Percentiles rank a stretch among this genome's conserved stretches.
These are phyloP conservation scores for Jacaranda mimosifolia DNA, from an alignment of 257 asterid species.

Conservation along the genomic window DNA sequence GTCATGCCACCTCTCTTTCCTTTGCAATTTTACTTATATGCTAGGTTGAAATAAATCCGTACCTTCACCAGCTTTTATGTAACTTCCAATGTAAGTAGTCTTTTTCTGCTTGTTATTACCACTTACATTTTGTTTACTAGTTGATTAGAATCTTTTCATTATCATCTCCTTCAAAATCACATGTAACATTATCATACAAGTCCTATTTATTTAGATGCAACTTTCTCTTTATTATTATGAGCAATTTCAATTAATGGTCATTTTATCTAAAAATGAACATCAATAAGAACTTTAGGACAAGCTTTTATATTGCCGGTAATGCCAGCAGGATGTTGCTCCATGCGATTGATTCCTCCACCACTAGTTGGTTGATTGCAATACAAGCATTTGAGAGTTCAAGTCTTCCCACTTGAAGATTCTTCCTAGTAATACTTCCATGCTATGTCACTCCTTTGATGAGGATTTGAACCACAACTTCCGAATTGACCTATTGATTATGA, in stretches of 20 bases:
- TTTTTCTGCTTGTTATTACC: too few relatives aligned
- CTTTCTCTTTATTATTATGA: background rate
- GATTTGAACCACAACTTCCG: too few relatives aligned
- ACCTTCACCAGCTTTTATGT: background rate
- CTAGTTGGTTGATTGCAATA: background rate
- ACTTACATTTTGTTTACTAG: too few relatives aligned
- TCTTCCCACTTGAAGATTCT: background rate
- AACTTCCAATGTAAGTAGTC: too few relatives aligned
- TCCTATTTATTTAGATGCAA: too few relatives aligned
- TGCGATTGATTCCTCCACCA: background rate
- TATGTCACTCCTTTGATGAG: background rate
- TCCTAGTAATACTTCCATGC: background rate
- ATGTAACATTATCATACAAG: background rate
- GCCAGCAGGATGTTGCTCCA: background rate
- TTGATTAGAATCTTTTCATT: too few relatives aligned
- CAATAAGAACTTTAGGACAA: background rate
- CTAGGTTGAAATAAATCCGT: background rate
- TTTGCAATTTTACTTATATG: background rate
- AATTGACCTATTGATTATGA: too few relatives aligned
- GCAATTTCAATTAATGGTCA: background rate
- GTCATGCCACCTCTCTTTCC: constrained; percentile 13
- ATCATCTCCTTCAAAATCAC: background rate
- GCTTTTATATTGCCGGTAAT: background rate
- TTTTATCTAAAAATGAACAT: background rate
- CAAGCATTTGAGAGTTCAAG: background rate